Evolutionary conservation across 225 moss, liverwort and hornwort species (phyloP).

Genomic region (Rhytidiadelphus loreus): DNA sequence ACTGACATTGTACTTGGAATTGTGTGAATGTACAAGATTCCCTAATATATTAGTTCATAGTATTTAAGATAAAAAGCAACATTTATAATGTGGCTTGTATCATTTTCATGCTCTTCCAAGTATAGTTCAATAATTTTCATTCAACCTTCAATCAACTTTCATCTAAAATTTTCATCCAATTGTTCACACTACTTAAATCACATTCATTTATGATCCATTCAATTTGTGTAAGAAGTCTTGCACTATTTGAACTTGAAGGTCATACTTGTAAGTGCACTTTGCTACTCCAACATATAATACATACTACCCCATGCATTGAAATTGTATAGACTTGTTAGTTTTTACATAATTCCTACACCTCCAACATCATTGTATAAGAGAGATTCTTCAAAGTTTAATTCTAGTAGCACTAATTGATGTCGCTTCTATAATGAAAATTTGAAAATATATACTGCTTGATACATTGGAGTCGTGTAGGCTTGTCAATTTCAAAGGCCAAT

Average conservation of each 20-base stretch:
- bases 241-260: background rate
- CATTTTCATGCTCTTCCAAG: background rate
- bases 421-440: background rate
- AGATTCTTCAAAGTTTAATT: background rate
- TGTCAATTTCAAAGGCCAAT: too few species aligned
- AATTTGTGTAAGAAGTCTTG: too few species aligned
- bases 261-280: rapidly evolving
- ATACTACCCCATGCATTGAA: background rate
- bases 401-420: background rate
- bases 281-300: rapidly evolving
- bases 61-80: background rate
- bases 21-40: background rate
- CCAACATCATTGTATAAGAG: too few species aligned
- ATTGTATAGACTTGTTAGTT: background rate
- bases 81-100: rapidly evolving
- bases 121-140: background rate
- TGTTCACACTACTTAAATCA: background rate
- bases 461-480: too few species aligned
- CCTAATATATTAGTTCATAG: background rate
- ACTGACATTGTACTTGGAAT: rapidly evolving
- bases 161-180: background rate
- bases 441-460: background rate
- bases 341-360: background rate
- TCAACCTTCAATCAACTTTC: background rate
- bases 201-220: background rate